phyloP scores from a whole-genome alignment of 768 basidiomycete species.

The Termitomyces sp. region DNA sequence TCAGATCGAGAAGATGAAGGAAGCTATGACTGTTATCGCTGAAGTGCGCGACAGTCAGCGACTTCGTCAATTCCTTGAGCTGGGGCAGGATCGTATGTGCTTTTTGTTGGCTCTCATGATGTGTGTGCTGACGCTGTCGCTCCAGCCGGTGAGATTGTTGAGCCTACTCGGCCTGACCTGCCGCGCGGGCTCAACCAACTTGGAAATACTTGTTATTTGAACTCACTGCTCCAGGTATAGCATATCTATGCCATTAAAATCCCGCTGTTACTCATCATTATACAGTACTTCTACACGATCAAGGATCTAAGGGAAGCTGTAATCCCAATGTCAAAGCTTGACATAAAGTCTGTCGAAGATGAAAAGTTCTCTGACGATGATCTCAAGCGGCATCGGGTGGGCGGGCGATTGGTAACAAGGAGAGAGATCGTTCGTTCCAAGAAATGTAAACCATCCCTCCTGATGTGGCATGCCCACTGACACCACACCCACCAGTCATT shows the following conservation, averaged over 20 bases:
- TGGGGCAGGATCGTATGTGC: slow-evolving; percentile 74
- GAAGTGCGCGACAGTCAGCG: slow-evolving; percentile 73
- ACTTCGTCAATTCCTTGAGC: slow-evolving; percentile 58
- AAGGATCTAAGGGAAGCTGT: slow-evolving; percentile 82
- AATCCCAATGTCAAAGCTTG: slow-evolving; percentile 50
- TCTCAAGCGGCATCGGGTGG: slow-evolving; percentile 79
- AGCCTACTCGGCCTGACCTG: slow-evolving; percentile 56
- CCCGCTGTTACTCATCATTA: background rate
- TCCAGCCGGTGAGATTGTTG: slow-evolving; percentile 63
- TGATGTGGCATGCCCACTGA: slow-evolving; percentile 10
- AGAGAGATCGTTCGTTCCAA: slow-evolving; percentile 81
- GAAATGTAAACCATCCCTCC: slow-evolving; percentile 57
- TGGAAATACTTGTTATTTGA: slow-evolving; percentile 86
- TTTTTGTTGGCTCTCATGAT: background rate
- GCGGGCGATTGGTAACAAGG: slow-evolving; percentile 78
- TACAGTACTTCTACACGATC: slow-evolving; percentile 94
- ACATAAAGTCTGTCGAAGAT: slow-evolving; percentile 55
- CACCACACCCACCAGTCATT: slow-evolving; percentile 54
- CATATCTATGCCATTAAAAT: background rate
- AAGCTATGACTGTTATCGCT: slow-evolving; percentile 72
- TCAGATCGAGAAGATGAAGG: slow-evolving; percentile 66
- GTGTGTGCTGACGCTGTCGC: slow-evolving; percentile 3
- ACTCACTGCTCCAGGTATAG: slow-evolving; percentile 69
- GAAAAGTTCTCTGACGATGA: slow-evolving; percentile 80
- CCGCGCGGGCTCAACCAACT: slow-evolving; percentile 87